phyloP scores from a whole-genome alignment of 1,284 basidiomycete genomes.

The Rhizoctonia solani region DNA sequence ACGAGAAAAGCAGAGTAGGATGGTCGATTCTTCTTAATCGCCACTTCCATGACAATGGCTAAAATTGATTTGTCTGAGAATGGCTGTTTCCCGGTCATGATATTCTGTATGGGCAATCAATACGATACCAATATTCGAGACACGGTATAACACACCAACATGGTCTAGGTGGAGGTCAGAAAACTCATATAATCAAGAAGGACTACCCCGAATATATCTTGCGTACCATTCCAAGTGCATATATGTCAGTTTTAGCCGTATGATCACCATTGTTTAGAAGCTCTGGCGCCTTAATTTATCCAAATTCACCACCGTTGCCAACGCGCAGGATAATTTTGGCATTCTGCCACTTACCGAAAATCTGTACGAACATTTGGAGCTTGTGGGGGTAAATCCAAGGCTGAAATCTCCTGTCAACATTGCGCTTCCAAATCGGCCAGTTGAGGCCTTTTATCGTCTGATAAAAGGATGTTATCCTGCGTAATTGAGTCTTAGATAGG shows the following conservation, averaged over 20 bases:
- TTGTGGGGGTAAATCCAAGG: neutral
- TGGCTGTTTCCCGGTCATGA: neutral
- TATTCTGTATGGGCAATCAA: neutral
- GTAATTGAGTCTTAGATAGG: neutral
- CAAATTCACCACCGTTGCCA: neutral
- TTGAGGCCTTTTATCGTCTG: neutral
- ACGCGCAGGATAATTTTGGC: neutral
- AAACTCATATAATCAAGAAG: neutral
- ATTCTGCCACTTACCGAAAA: neutral
- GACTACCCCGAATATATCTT: neutral
- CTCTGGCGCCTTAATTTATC: constrained; percentile 11
- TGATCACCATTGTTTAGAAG: neutral
- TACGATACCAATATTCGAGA: neutral
- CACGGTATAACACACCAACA: neutral
- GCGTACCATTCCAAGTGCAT: constrained; percentile 22
- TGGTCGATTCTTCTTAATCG: neutral
- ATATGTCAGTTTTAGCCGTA: constrained; percentile 1
- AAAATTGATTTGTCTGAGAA: neutral
- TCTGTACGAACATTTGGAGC: neutral
- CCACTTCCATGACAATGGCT: neutral
- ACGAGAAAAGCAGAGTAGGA: neutral
- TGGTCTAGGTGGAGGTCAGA: too few relatives aligned
- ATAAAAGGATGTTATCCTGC: constrained; percentile 9
- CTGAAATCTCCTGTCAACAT: neutral
- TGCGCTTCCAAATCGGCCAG: constrained; percentile 23